phyloP scores from a whole-genome alignment of 768 basidiomycete species.

The Termitomyces eurrhizus region DNA sequence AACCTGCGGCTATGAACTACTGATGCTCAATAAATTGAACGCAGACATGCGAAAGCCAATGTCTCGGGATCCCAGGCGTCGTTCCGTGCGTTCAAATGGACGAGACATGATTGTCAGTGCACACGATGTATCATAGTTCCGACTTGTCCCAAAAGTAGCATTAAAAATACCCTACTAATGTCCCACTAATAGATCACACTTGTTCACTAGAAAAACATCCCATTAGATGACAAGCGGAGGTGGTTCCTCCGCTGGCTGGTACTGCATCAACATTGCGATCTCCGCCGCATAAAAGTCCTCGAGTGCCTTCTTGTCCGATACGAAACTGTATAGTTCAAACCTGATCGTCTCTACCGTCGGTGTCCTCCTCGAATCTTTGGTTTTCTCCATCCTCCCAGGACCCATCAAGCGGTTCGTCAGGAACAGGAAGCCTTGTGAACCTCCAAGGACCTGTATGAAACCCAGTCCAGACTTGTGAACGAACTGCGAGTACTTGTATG shows the following conservation, averaged over 20 bases:
- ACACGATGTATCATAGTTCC: conserved; percentile 46
- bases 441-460: conserved; percentile 85
- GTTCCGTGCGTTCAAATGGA: conserved; percentile 68
- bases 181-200: background rate
- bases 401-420: conserved; percentile 85
- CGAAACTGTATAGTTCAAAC: conserved; percentile 57
- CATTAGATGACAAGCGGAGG: conserved; percentile 45
- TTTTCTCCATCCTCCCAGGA: conserved; percentile 60
- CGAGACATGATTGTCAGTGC: conserved; percentile 68
- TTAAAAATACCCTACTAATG: background rate
- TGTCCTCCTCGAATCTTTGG: conserved; percentile 52
- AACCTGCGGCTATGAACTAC: background rate
- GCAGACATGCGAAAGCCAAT: conserved; percentile 72
- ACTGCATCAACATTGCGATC: conserved; percentile 39
- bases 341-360: conserved; percentile 62
- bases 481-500: conserved; percentile 84
- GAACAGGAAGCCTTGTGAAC: conserved; percentile 78
- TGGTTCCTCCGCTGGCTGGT: conserved; percentile 42
- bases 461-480: conserved; percentile 88
- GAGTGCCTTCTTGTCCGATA: conserved; percentile 52
- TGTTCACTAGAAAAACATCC: conserved; percentile 1
- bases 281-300: conserved; percentile 72
- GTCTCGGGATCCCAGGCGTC: conserved; percentile 53
- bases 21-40: background rate
- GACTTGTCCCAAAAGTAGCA: conserved; percentile 7